Evolutionary conservation across 2,329 filamentous ascomycete genomes (phyloP), one percentile per base, ranked within the genome.

Genomic region (Coniochaeta sp.): DNA sequence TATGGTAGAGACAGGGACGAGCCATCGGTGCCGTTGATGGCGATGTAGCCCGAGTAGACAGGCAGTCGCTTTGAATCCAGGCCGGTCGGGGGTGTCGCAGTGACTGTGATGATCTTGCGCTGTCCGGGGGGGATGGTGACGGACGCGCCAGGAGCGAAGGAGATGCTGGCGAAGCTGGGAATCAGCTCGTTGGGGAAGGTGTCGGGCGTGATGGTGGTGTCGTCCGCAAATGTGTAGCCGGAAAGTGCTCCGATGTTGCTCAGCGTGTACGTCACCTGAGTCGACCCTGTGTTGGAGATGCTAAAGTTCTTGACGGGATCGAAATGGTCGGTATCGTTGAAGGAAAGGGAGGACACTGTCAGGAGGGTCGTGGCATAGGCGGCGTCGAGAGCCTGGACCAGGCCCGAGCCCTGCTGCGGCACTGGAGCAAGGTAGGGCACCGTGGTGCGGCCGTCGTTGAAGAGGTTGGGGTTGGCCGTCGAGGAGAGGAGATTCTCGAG

Each of bases 291-390:
- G 73, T 88, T 89, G 65, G 71, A 76, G 64, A 89, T 75, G 42
- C 75, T 79, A 67, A 88, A 85, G 63, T 52, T 40, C 47, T 58
- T 40, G 22, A 64, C 66, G 16, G 64, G 61, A 14, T 67, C 69
- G 62, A 85, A 80, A 74, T 87, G 69, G 63, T 83, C 81, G 0
- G 84, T 85, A 69, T 89, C 85, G 68, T 88, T 88, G 72, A 88
- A 87, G 3, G 82, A 79, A 16, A 89, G 71, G 68, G 79, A 82
- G n/a, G 81, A 81, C 10, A 77, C 78, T 65, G 78, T 80, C 22
- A 88, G 72, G 14, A 82, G 66, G 2, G 80, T 79, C 2, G 76
- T 82, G 17, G 80, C 74, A 64, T 81, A 78, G 6, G 84, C 81
- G 3, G 84, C 82, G 60, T 86, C 81, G 62, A 81, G 81, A 4